Evolutionary conservation across 2,329 filamentous ascomycete genomes (phyloP).

Genomic region (Aspergillus luchuensis): DNA sequence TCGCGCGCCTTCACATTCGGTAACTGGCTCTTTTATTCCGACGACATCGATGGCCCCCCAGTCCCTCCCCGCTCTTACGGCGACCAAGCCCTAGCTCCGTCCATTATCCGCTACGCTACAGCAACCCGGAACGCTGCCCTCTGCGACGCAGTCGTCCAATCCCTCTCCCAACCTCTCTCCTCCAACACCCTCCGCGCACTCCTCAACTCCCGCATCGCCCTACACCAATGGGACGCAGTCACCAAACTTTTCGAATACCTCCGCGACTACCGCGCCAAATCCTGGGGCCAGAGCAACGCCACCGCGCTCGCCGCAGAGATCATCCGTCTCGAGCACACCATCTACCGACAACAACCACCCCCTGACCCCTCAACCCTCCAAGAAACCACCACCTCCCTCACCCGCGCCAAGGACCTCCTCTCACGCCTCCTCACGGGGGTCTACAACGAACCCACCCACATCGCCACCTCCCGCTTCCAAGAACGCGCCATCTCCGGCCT

Average conservation of each 20-base stretch:
- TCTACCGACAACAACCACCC: constrained; percentile 16
- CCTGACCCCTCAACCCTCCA: constrained; percentile 10
- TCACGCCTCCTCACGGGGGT: constrained; percentile 38
- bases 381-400: constrained; percentile 21
- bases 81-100: constrained; percentile 52
- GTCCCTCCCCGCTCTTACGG: constrained; percentile 50
- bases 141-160: constrained; percentile 31
- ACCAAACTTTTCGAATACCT: constrained; percentile 36
- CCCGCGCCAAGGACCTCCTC: constrained; percentile 35
- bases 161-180: constrained; percentile 36
- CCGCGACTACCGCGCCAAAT: constrained; percentile 34
- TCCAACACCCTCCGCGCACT: constrained; percentile 40
- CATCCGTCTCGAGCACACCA: constrained; percentile 40
- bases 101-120: constrained; percentile 58
- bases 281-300: constrained; percentile 44
- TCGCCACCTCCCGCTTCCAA: constrained; percentile 28
- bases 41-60: constrained; percentile 57
- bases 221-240: constrained; percentile 39
- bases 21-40: constrained; percentile 55
- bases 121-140: constrained; percentile 48
- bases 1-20: constrained; percentile 53
- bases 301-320: constrained; percentile 40
- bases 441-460: constrained; percentile 31
- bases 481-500: constrained; percentile 32
- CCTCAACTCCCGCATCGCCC: constrained; percentile 36